Base-by-base conservation (phyloP, 192 early-diverging fungal species). In the Coemansia sp. region DNA sequence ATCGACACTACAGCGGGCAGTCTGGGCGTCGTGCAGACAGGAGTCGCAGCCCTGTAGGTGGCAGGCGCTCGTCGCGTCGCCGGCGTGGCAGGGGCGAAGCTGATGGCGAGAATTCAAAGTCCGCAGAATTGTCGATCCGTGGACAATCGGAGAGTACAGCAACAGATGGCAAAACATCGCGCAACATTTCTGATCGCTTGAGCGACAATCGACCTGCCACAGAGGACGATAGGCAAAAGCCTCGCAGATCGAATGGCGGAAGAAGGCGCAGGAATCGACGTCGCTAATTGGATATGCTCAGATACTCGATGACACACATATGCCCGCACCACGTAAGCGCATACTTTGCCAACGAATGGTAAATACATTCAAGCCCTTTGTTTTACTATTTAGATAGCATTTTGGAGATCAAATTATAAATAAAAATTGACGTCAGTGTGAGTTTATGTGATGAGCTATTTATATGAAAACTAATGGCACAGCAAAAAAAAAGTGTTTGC, bases 141-240 rank as follows among this genome's bases (percentile, higher is more conserved):
- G 63, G 73, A n/a, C 67, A 59, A 57, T 60, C 73, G 28, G 50
- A 26, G 26, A 38, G 28, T 12, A 47, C 31, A 4, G 53, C 25
- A 16, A 50, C 48, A 21, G 54, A 49, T 24, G 49, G 25, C 44
- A 71, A 68, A 31, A 31, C 30, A 51, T 27, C 53, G 10, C 71
- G 63, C 44, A 73, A 47, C 48, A 52, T 79, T 5, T 30, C 64
- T 22, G 76, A 79, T 25, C 76, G 76, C 5, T 54, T 79, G 7
- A 49, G 58, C 31, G 71, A 73, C 31, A 63, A 66, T n/a, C 76
- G 67, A 34, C 21, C 67, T 18, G 53, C 56, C 12, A 7, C 53
- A 2, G 16, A 53, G 31, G 44, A 49, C 49, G 30, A 38, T 18
- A 56, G 26, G 28, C 58, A 50, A 58, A 34, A 59, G 26, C 10